Evolutionary conservation across 495 filamentous ascomycete genomes (phyloP).

Genomic region (Pseudevernia furfuracea): DNA sequence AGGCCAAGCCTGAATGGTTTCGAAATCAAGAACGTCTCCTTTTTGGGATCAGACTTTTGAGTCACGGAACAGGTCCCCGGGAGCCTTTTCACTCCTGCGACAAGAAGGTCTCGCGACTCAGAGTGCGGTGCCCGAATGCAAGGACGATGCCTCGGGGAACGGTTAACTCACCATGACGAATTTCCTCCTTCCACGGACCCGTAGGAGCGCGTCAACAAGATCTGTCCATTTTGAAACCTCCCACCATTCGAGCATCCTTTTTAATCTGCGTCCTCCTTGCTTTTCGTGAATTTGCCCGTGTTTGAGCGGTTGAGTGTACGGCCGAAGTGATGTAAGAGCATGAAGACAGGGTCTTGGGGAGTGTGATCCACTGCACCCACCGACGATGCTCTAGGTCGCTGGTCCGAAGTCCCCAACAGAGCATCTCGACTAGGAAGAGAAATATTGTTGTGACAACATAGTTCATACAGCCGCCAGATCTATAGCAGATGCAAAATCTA

Average conservation of each 20-base stretch:
- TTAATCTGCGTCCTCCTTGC: not conserved
- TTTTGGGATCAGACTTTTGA: not conserved
- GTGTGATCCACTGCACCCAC: not conserved
- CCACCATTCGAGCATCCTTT: not conserved
- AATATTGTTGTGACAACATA: conserved; percentile 30
- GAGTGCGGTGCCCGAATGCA: too few relatives aligned
- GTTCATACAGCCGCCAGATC: conserved; percentile 41
- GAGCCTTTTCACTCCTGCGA: not conserved
- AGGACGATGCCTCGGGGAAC: not conserved
- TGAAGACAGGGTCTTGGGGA: not conserved
- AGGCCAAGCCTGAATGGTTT: conserved; percentile 14
- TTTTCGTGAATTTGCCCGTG: not conserved
- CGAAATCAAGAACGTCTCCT: conserved; percentile 4
- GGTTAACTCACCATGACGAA: not conserved
- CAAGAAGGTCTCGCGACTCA: not conserved
- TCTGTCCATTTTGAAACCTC: not conserved
- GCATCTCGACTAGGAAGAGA: conserved; percentile 32
- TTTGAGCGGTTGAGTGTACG: not conserved
- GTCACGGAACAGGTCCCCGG: not conserved
- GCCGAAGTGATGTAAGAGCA: not conserved
- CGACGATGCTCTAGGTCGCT: not conserved
- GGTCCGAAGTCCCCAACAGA: conserved; percentile 32
- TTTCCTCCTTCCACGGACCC: not conserved
- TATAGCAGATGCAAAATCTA: conserved; percentile 35
- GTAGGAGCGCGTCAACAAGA: not conserved